Evolutionary conservation across 352 stramenopile genomes (phyloP), one percentile per base, ranked within the genome.

Genomic region (Pythium folliculosum): DNA sequence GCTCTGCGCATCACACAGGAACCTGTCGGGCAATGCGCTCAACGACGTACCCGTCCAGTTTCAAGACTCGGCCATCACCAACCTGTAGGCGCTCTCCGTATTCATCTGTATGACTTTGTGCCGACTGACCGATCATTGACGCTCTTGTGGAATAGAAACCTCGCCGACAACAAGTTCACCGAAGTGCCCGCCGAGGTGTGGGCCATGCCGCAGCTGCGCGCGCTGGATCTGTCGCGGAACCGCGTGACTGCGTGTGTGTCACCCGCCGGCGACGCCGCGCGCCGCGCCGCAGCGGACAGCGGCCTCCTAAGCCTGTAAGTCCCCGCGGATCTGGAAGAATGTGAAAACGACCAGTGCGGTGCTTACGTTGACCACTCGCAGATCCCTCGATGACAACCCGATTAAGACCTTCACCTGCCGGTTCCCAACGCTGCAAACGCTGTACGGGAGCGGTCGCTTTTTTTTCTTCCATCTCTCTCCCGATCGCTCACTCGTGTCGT

Each of bases 21-120:
- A 56, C 8, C 38, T 61, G 21, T 61, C 70, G 57, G 48, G 62
- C 22, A 82, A 82, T 43, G 55, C 51, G 21, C 66, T 82, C 40
- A 35, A 77, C 22, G 57, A 67, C 3, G 51, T 82, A 3, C 75
- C 77, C 27, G 52, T 70, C 3, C 77, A 84, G 52, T 75, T 80
- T 30, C 32, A 78, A 44, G 59, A 59, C 44, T 77, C 67, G 12
- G 40, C 19, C 17, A 80, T 84, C 40, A 65, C 76, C 32, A 66
- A 53, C n/a, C 50, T 84, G 77, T 84, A 68, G 8, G 77, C 37
- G 27, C 27, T 32, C 27, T 32, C 27, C 3, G 27, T 2, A 32
- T 6, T 32, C 27, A 32, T 32, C 27, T 32, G 2, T 32, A 32
- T 5, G 27, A 2, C 37, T 43, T 7, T 17, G 9, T 13, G 3